Evolutionary conservation across 768 basidiomycete genomes (phyloP).

Genomic region (Leccinum subgranulosum): DNA sequence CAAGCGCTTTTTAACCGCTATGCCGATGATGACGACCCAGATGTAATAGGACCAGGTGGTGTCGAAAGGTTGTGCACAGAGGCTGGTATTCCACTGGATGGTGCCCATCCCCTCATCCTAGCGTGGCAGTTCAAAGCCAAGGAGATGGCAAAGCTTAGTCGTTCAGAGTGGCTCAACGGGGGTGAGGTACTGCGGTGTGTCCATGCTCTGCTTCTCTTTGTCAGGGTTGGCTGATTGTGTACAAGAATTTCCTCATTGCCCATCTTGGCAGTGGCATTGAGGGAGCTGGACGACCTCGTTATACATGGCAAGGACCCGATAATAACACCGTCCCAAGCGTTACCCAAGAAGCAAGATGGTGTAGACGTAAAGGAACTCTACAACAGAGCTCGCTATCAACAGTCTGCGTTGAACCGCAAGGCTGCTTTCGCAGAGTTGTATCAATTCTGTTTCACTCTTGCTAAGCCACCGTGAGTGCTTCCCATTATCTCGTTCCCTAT

Average conservation of each 20-base stretch:
- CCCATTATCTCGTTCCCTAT: neutral
- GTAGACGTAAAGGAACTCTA: slow-evolving; percentile 43
- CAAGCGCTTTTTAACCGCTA: slow-evolving; percentile 59
- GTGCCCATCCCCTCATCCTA: slow-evolving; percentile 65
- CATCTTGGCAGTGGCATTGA: slow-evolving; percentile 47
- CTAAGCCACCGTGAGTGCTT: slow-evolving; percentile 64
- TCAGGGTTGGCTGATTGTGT: slow-evolving; percentile 1
- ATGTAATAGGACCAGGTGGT: slow-evolving; percentile 67
- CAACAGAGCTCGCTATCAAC: slow-evolving; percentile 48
- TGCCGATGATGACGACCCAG: slow-evolving; percentile 48
- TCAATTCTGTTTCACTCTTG: slow-evolving; percentile 63
- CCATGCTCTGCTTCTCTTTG: neutral
- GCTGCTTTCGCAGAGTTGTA: slow-evolving; percentile 65
- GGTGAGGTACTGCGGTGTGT: slow-evolving; percentile 45
- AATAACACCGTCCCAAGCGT: slow-evolving; percentile 11
- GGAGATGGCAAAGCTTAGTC: slow-evolving; percentile 72
- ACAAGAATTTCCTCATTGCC: slow-evolving; percentile 49
- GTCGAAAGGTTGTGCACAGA: slow-evolving; percentile 70
- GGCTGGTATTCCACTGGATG: slow-evolving; percentile 69
- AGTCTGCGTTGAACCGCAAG: slow-evolving; percentile 46
- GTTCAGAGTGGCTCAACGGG: slow-evolving; percentile 68
- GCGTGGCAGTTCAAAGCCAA: slow-evolving; percentile 71
- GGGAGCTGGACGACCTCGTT: slow-evolving; percentile 64
- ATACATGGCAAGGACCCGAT: slow-evolving; percentile 44
- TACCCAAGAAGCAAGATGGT: slow-evolving; percentile 33